Conservation (phyloP, 2,329 filamentous ascomycete species). For the Acephala macrosclerotiorum region DNA sequence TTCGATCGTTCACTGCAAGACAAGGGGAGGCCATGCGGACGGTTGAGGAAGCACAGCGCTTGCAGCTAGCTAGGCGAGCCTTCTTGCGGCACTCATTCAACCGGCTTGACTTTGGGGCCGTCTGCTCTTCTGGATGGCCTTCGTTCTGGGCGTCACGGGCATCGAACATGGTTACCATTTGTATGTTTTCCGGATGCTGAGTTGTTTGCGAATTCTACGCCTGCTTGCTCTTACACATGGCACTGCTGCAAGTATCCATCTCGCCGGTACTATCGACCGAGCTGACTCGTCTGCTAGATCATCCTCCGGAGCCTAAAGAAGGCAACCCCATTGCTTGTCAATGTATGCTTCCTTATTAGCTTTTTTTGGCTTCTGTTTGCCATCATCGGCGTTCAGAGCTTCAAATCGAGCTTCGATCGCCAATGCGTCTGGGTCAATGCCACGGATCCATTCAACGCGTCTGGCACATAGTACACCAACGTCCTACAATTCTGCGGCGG, state of each 20-base stretch:
- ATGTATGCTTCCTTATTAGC: slow-evolving; percentile 91
- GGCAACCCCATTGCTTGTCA: slow-evolving; percentile 87
- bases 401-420: slow-evolving; percentile 82
- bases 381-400: slow-evolving; percentile 95
- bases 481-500: slow-evolving; percentile 86
- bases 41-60: slow-evolving; percentile 79
- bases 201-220: slow-evolving; percentile 89
- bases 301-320: slow-evolving; percentile 96
- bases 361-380: slow-evolving; percentile 99
- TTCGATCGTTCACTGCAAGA: slow-evolving; percentile 62
- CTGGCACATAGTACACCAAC: slow-evolving; percentile 64
- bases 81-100: slow-evolving; percentile 97
- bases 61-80: slow-evolving; percentile 88
- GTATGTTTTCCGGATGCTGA: slow-evolving; percentile 95
- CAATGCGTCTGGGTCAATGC: slow-evolving; percentile 82
- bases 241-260: slow-evolving; percentile 72
- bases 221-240: slow-evolving; percentile 92
- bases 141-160: slow-evolving; percentile 73
- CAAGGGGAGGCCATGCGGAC: slow-evolving; percentile 65
- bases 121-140: slow-evolving; percentile 97
- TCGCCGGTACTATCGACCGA: not conserved
- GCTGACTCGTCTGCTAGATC: slow-evolving; percentile 61
- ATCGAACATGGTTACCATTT: slow-evolving; percentile 75
- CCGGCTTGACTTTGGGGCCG: slow-evolving; percentile 90
- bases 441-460: slow-evolving; percentile 56